Percentiles rank a stretch among this genome's conserved stretches.
Conservation (phyloP, 345 rosid species). For the Sonneratia caseolaris region DNA sequence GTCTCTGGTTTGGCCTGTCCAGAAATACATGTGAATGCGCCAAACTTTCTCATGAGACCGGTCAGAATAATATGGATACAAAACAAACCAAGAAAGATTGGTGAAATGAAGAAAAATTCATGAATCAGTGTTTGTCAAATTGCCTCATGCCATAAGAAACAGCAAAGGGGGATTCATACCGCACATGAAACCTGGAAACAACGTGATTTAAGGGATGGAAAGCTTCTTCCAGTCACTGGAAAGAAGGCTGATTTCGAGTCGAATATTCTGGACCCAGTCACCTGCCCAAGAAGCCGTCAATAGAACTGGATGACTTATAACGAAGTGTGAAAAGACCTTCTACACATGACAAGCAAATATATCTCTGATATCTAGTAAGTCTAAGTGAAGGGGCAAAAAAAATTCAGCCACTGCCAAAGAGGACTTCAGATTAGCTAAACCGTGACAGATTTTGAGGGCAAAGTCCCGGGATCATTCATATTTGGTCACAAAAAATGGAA, state of each 20-base stretch:
- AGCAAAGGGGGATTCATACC: constrained; percentile 21
- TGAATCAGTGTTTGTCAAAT: neutral
- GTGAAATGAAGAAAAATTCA: neutral
- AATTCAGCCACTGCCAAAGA: neutral
- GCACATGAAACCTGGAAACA: constrained; percentile 29
- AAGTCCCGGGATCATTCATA: neutral
- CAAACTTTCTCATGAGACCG: neutral
- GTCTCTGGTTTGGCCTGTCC: constrained; percentile 38
- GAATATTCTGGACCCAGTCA: constrained; percentile 18
- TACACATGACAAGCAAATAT: neutral
- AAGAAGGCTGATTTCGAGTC: constrained; percentile 24
- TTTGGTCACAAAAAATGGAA: neutral
- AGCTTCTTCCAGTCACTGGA: constrained; percentile 20
- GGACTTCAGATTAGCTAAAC: neutral
- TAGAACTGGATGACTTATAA: neutral
- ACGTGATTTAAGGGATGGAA: constrained; percentile 28
- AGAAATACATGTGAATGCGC: neutral
- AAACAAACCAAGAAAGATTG: neutral
- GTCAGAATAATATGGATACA: neutral
- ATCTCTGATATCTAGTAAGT: too few species aligned
- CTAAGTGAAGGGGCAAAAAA: neutral
- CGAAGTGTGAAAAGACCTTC: neutral
- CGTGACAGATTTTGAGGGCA: neutral
- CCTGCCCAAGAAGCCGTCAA: constrained; percentile 19
- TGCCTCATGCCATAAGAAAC: neutral